Percentiles rank a stretch among this genome's conserved stretches.
phyloP scores from a whole-genome alignment of 345 rosid species.

The Moringa oleifera region DNA sequence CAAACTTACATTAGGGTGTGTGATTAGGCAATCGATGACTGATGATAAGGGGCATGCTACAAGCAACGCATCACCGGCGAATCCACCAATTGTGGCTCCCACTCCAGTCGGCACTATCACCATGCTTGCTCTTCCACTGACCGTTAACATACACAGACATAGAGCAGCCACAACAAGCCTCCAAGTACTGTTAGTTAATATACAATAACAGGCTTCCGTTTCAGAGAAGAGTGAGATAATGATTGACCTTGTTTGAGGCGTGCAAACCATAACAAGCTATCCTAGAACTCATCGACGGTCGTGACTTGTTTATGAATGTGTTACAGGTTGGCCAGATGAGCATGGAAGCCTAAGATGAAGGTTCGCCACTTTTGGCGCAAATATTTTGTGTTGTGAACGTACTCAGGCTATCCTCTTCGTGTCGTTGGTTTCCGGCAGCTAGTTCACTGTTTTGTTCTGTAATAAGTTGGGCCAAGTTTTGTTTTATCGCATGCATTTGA shows the following conservation, averaged over 20 bases:
- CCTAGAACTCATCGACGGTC: conserved; percentile 7
- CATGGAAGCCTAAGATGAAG: conserved; percentile 21
- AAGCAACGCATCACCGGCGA: conserved; percentile 59
- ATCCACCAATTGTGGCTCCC: conserved; percentile 58
- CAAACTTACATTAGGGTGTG: conserved; percentile 46
- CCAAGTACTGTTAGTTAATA: not conserved
- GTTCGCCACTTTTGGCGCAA: conserved; percentile 26
- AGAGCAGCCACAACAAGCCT: not conserved
- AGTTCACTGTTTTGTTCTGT: too few relatives aligned
- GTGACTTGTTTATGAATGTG: conserved; percentile 9
- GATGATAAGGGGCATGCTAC: conserved; percentile 52
- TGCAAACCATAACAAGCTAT: conserved; percentile 18
- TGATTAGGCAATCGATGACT: conserved; percentile 59
- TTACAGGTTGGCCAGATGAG: conserved; percentile 3
- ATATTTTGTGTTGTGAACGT: not conserved
- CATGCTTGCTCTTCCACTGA: conserved; percentile 51
- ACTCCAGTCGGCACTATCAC: conserved; percentile 62
- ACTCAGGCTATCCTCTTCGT: not conserved
- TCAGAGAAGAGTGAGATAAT: not conserved
- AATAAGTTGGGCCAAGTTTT: too few relatives aligned
- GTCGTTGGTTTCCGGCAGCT: too few relatives aligned
- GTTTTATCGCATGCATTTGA: too few relatives aligned
- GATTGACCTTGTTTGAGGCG: conserved; percentile 26
- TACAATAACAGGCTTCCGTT: not conserved
- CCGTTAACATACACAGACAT: not conserved